These are phyloP conservation scores for Plasmodium berghei DNA, from an alignment of 169 alveolate species.

Conservation along the genomic window DNA sequence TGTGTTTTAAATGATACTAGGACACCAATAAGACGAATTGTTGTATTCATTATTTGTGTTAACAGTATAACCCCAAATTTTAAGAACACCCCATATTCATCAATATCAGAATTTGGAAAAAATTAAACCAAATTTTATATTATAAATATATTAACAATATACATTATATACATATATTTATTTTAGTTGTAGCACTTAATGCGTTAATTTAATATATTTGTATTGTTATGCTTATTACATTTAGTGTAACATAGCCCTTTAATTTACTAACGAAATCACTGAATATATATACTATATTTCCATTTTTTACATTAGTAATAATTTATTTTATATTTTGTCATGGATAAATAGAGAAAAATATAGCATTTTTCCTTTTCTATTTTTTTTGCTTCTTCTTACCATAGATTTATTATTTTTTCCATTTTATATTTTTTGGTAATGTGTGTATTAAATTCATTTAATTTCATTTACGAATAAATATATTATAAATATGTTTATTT, in stretches of 20 bases:
- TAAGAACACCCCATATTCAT: background rate
- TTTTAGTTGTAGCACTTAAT: background rate
- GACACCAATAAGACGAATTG: constrained; percentile 5
- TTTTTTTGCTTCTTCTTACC: background rate
- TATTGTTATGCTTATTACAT: background rate
- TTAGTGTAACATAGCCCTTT: background rate
- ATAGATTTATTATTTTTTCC: background rate
- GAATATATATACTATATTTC: background rate
- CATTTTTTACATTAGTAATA: background rate
- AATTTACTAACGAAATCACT: background rate
- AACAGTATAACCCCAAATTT: background rate
- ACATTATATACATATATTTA: constrained; percentile 5
- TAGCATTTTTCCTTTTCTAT: background rate
- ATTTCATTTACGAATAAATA: background rate
- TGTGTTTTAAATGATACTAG: background rate
- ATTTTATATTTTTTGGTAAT: background rate
- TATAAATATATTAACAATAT: background rate
- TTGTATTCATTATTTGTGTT: background rate
- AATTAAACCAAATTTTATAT: background rate
- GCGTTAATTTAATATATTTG: constrained; percentile 2
- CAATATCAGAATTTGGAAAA: background rate
- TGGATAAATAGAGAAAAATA: background rate
- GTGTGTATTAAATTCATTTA: background rate
- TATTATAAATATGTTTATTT: background rate
- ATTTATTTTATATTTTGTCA: constrained; percentile 1